These are phyloP conservation scores for Fomitopsis pulvina DNA, from an alignment of 768 basidiomycete genomes.

Conservation along the genomic window DNA sequence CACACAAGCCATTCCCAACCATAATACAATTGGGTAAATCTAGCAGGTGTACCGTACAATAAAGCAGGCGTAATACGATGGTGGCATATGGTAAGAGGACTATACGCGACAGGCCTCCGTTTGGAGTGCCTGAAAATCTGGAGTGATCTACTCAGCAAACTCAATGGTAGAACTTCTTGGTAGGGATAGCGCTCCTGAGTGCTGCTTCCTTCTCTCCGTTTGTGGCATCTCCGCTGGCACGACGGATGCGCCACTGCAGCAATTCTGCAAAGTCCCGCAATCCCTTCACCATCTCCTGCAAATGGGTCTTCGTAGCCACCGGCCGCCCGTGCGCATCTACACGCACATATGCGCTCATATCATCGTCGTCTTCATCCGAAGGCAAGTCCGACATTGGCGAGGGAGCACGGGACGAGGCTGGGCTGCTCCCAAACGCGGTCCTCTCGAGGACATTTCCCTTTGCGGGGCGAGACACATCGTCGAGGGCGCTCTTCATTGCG, in stretches of 20 bases:
- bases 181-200: constrained; percentile 2
- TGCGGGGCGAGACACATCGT: constrained; percentile 16
- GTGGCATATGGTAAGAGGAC: no score
- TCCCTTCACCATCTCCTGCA: constrained; percentile 42
- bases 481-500: constrained; percentile 39
- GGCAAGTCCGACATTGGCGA: constrained; percentile 17
- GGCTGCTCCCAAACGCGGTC: constrained; percentile 1
- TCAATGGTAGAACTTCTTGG: constrained; percentile 13
- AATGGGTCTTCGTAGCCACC: constrained; percentile 25
- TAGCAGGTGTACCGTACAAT: not conserved
- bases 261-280: constrained; percentile 55
- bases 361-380: constrained; percentile 6
- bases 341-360: constrained; percentile 9
- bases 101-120: no score
- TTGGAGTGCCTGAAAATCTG: no score
- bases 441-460: constrained; percentile 1
- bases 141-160: no score
- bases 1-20: not conserved
- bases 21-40: no score
- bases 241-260: constrained; percentile 48
- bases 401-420: constrained; percentile 7
- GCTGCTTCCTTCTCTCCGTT: constrained; percentile 7
- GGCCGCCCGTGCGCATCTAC: constrained; percentile 8
- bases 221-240: constrained; percentile 24
- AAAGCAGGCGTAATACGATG: not conserved